Percentiles rank a stretch among this genome's conserved stretches.
Conservation (phyloP, 352 stramenopile genomes). For the Phytophthora pinifolia region DNA sequence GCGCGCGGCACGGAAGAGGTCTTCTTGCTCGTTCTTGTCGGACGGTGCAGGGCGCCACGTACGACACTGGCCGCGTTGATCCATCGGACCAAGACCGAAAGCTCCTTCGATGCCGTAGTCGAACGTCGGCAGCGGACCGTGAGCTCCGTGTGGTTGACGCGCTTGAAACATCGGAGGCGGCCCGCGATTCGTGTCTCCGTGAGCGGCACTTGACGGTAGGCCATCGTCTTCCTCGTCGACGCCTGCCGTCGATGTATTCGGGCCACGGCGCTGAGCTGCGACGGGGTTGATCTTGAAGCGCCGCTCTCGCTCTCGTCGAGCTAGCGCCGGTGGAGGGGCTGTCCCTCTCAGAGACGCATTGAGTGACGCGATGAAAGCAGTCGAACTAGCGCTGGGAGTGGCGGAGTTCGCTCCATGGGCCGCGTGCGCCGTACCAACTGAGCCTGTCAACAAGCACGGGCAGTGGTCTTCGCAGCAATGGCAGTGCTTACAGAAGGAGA, state of each 20-base stretch:
- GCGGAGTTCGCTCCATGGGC: background rate
- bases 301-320: constrained; percentile 17
- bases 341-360: constrained; percentile 8
- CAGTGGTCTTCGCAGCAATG: constrained; percentile 46
- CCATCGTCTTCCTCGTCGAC: constrained; percentile 3
- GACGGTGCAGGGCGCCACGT: constrained; percentile 40
- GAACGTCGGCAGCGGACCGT: constrained; percentile 38
- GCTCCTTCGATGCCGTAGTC: constrained; percentile 35
- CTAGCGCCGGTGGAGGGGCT: background rate
- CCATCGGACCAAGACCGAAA: constrained; percentile 26
- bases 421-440: background rate
- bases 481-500: constrained; percentile 40
- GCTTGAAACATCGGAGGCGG: constrained; percentile 1
- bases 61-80: constrained; percentile 27
- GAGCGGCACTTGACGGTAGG: background rate
- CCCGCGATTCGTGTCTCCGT: background rate
- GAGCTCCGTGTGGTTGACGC: background rate
- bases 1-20: constrained; percentile 71
- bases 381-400: background rate
- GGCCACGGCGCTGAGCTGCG: constrained; percentile 27
- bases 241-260: constrained; percentile 7
- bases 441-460: constrained; percentile 26
- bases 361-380: constrained; percentile 16
- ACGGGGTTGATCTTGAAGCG: constrained; percentile 35
- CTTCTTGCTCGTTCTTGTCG: constrained; percentile 73